phyloP scores from a whole-genome alignment of 192 early-diverging fungal species.

The Linnemannia exigua region DNA sequence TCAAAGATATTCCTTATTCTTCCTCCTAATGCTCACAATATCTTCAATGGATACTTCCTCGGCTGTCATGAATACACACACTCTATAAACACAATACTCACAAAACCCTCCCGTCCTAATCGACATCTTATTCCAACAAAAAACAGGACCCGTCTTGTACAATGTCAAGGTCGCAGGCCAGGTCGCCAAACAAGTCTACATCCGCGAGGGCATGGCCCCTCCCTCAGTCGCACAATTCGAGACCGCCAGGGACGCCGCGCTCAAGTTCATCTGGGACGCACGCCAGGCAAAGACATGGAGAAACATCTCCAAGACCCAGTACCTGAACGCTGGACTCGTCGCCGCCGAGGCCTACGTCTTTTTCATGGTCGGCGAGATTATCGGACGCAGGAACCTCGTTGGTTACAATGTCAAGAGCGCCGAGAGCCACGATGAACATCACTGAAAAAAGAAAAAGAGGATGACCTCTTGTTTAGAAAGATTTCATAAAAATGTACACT shows the following conservation, averaged over 20 bases:
- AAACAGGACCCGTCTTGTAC: slow-evolving; percentile 59
- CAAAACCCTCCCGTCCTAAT: neutral
- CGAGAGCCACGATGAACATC: slow-evolving; percentile 40
- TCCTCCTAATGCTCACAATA: neutral
- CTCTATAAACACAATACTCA: neutral
- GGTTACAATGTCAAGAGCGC: slow-evolving; percentile 70
- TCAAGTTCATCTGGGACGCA: slow-evolving; percentile 56
- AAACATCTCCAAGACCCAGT: slow-evolving; percentile 59
- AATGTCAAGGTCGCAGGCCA: slow-evolving; percentile 69
- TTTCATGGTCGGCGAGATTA: slow-evolving; percentile 73
- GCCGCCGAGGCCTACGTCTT: slow-evolving; percentile 69
- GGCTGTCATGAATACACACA: neutral
- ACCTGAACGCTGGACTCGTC: slow-evolving; percentile 64
- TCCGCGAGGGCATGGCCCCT: slow-evolving; percentile 70
- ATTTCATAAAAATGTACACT: neutral
- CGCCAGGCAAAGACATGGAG: slow-evolving; percentile 56
- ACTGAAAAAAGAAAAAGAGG: slow-evolving; percentile 26
- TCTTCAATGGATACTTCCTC: neutral
- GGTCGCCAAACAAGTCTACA: slow-evolving; percentile 75
- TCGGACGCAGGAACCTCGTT: slow-evolving; percentile 73
- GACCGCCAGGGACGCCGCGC: slow-evolving; percentile 60
- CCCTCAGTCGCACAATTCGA: slow-evolving; percentile 63
- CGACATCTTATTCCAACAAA: neutral
- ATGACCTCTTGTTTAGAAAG: neutral
- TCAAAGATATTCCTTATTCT: neutral